Conservation (phyloP, 2,329 filamentous ascomycete genomes). For the Cladosporium sp. region DNA sequence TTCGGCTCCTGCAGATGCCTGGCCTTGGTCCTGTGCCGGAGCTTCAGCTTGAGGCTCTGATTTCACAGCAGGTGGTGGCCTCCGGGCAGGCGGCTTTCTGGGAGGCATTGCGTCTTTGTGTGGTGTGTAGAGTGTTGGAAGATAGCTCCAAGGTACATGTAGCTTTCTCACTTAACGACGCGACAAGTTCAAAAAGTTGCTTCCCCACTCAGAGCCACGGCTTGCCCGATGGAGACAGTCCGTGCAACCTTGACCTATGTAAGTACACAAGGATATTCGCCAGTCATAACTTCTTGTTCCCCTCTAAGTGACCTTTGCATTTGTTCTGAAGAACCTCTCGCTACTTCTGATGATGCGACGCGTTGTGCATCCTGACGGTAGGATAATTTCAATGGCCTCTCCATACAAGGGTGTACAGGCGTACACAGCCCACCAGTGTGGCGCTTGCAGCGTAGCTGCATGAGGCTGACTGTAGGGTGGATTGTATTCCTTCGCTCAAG, state of each 20-base stretch:
- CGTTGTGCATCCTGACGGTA: too few relatives aligned
- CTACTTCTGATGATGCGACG: too few relatives aligned
- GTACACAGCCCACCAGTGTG: not conserved
- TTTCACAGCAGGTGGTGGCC: constrained; percentile 6
- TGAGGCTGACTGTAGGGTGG: constrained; percentile 4
- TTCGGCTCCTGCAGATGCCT: constrained; percentile 3
- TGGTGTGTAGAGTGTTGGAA: not conserved
- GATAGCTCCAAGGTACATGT: not conserved
- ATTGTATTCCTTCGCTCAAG: not conserved
- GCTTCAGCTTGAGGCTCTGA: not conserved
- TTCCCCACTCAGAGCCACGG: too few relatives aligned
- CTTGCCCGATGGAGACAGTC: too few relatives aligned
- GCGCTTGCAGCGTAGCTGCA: not conserved
- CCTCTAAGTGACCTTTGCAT: too few relatives aligned
- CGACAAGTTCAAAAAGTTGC: not conserved
- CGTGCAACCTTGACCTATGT: too few relatives aligned
- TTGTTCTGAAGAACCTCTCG: too few relatives aligned
- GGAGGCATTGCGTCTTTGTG: constrained; percentile 6
- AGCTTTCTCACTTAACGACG: not conserved
- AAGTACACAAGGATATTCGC: too few relatives aligned
- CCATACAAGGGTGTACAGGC: too few relatives aligned
- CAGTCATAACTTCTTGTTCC: too few relatives aligned
- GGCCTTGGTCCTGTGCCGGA: not conserved
- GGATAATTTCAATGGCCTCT: too few relatives aligned
- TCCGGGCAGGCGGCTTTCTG: not conserved